Conservation (phyloP, 495 filamentous ascomycete species). For the Clavariopsis aquatica region DNA sequence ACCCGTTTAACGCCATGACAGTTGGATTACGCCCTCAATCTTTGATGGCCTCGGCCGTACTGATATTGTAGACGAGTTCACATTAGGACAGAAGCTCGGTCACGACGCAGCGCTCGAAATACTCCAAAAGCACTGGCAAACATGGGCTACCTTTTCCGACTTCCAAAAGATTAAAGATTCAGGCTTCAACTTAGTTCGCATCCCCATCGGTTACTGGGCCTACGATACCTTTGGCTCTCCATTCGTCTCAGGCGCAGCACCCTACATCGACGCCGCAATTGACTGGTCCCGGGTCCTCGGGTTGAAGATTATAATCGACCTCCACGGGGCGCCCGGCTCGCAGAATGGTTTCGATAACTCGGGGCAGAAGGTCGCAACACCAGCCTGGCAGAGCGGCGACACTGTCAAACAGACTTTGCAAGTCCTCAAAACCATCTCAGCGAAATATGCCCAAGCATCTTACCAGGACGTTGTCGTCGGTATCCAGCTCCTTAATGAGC, state of each 20-base stretch:
- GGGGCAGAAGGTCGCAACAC: conserved; percentile 38
- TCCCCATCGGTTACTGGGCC: conserved; percentile 56
- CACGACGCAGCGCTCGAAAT: conserved; percentile 39
- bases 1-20: conserved; percentile 15
- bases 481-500: conserved; percentile 76
- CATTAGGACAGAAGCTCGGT: conserved; percentile 43
- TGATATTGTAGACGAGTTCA: conserved; percentile 49
- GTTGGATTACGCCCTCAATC: conserved; percentile 50
- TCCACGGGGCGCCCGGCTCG: conserved; percentile 50
- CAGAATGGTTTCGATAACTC: conserved; percentile 51
- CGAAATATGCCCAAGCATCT: conserved; percentile 55
- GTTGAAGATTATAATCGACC: conserved; percentile 54
- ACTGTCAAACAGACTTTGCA: conserved; percentile 59
- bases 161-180: conserved; percentile 50
- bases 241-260: conserved; percentile 51
- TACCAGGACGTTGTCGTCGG: conserved; percentile 67
- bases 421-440: conserved; percentile 59
- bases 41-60: conserved; percentile 39
- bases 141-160: conserved; percentile 43
- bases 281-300: conserved; percentile 49
- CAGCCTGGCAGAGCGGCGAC: conserved; percentile 59
- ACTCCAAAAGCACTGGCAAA: conserved; percentile 47
- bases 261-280: conserved; percentile 51
- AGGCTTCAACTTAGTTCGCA: conserved; percentile 55
- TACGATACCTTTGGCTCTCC: conserved; percentile 50